Base-by-base conservation (phyloP, 2,329 filamentous ascomycete genomes). In the Cladosporium sp. region DNA sequence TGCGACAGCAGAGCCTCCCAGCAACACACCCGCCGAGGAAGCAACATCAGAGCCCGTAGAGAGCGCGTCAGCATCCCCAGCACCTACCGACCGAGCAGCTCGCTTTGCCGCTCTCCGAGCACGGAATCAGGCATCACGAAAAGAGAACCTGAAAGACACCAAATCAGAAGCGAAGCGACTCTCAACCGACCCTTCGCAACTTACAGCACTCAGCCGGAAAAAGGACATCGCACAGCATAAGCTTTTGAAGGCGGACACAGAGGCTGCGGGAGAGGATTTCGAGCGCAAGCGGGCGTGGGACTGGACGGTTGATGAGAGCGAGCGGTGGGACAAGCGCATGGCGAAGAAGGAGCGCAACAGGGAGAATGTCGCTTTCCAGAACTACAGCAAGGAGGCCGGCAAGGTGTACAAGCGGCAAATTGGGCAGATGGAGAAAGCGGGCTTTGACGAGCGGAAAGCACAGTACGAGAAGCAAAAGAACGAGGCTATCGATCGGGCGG, bases 271-370 rank as follows among this genome's bases (percentile, higher is more conserved):
- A 33, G 89, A 88, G 52, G 93, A 97, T 70, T 98, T 97, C 66
- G 93, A 98, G 77, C 87, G 93, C 60, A 96, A 97, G 73, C 85
- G 93, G 38, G 93, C 93, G 1, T 98, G 93, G 93, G 93, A 97
- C 74, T 98, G 93, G 88, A 98, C 93, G 1, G 77, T 92, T 6
- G 93, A 98, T 59, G 93, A 98, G 73, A 87, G 84, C 61, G 93
- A 96, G 73, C 83, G 81, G 60, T 98, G 93, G 93, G 93, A 98
- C 70, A 86, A 85, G 73, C 85, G 91, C 32, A 75, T 95, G 69
- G 87, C 86, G 65, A 95, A 95, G 78, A 95, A 90, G 74, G 82
- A 83, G 54, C 81, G 82, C 14, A 86, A 87, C 64, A 80, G 87
- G 57, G 89, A 95, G 68, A 85, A 92, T 70, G 89, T 90, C 54